Base-by-base conservation (phyloP, 1,139 yeast genomes). In the Tardiomyces depauwii region DNA sequence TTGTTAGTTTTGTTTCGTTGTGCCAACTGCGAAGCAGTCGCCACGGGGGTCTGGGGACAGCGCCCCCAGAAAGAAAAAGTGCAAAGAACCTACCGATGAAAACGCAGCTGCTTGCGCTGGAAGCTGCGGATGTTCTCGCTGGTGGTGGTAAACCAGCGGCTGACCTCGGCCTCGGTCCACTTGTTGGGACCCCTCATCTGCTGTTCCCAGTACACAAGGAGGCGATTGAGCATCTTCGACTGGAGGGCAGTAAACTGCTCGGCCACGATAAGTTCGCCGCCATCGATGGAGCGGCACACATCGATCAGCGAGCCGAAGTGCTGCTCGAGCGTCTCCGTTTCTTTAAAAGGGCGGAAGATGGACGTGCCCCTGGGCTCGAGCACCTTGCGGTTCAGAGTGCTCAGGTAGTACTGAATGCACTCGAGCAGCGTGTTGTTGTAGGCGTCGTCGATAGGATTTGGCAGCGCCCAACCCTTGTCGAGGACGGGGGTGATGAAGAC, bases 241-340 rank as follows among this genome's bases (percentile, higher is more conserved):
- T 50, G 51, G 14, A 54, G 47, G 9, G 49, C 41, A 2, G 52
- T 49, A 42, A 51, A 79, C 55, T 83, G 89, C 51, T 78, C 81
- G 0, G 96, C 94, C 44, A 89, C 81, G 16, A 82, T 81, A 10
- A 79, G 77, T 45, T 94, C 86, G 18, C 95, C 93, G n/a, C 91
- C 89, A 47, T 83, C 87, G 33, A 89, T 78, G 51, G 74, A 75
- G 47, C 65, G 64, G 10, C 96, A 96, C 27, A 87, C 72, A 55
- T 80, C 79, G 55, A 78, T 83, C 53, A 91, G 68, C 55, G 82
- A 81, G 42, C 72, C 71, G 85, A 94, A 89, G 28, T 82, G 80
- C 52, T 77, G 81, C 56, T 84, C 85, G 45, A 91, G 68, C 57
- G 84, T 89, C 57, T 91, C 98, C 0, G 96, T 93, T 58, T 88